These are phyloP conservation scores for Bullera alba DNA, from an alignment of 768 basidiomycete genomes.

Conservation along the genomic window DNA sequence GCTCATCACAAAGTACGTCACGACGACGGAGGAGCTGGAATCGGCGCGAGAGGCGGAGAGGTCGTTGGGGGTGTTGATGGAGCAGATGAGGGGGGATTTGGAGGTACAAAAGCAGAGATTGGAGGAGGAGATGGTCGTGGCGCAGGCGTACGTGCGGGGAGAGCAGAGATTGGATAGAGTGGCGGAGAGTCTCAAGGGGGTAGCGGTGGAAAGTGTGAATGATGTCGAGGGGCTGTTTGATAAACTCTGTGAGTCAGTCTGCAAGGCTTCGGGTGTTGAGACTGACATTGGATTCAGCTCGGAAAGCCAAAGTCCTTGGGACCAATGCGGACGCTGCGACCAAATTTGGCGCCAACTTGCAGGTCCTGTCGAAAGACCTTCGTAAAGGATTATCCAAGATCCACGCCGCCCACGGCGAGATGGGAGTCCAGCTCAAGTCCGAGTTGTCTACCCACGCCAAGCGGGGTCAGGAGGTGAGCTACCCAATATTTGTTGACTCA, in stretches of 20 bases:
- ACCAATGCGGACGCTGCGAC: slow-evolving; percentile 63
- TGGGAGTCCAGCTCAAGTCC: slow-evolving; percentile 53
- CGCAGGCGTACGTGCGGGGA: slow-evolving; percentile 67
- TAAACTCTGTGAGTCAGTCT: slow-evolving; percentile 70
- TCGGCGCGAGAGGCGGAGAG: slow-evolving; percentile 41
- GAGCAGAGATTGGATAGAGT: slow-evolving; percentile 66
- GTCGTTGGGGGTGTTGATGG: slow-evolving; percentile 54
- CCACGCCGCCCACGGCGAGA: slow-evolving; percentile 54
- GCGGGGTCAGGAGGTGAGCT: slow-evolving; percentile 54
- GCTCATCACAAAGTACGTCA: slow-evolving; percentile 67
- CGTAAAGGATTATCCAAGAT: slow-evolving; percentile 60
- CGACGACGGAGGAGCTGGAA: slow-evolving; percentile 68
- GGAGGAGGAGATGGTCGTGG: slow-evolving; percentile 71
- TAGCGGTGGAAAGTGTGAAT: slow-evolving; percentile 60
- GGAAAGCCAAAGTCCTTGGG: slow-evolving; percentile 60
- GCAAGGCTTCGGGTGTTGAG: not conserved
- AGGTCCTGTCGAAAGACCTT: slow-evolving; percentile 54
- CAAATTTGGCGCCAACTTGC: slow-evolving; percentile 58
- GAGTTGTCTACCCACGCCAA: slow-evolving; percentile 57
- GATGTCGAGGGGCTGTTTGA: slow-evolving; percentile 68
- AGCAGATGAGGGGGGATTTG: slow-evolving; percentile 56
- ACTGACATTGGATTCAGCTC: slow-evolving; percentile 55
- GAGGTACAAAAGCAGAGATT: slow-evolving; percentile 56
- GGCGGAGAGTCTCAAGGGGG: slow-evolving; percentile 61
- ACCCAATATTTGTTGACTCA: not conserved